Percentiles rank a stretch among this genome's conserved stretches.
Conservation (phyloP, 768 basidiomycete genomes). For the Mycena pura region DNA sequence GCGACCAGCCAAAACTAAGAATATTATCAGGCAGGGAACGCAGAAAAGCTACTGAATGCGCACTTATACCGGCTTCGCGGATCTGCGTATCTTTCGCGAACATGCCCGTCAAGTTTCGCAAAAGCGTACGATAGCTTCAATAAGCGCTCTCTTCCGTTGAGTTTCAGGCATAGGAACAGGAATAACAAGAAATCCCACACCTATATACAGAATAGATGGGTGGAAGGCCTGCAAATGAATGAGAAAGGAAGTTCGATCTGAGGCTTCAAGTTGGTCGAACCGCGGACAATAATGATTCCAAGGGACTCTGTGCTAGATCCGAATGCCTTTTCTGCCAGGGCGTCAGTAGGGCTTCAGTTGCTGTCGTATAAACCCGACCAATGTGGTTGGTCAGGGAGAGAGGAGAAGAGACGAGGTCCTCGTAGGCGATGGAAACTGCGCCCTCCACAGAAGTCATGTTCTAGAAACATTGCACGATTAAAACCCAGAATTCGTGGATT, state of each 20-base stretch:
- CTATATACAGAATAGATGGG: slow-evolving; percentile 64
- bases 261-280: background rate
- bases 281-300: slow-evolving; percentile 83
- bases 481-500: too few relatives aligned
- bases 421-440: slow-evolving; percentile 69
- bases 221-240: slow-evolving; percentile 60
- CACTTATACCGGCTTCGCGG: slow-evolving; percentile 78
- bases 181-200: too few relatives aligned
- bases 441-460: too few relatives aligned
- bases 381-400: slow-evolving; percentile 64
- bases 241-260: background rate
- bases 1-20: slow-evolving; percentile 96
- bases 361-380: slow-evolving; percentile 45
- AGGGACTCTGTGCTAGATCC: slow-evolving; percentile 78
- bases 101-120: slow-evolving; percentile 67
- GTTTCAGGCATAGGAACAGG: too few relatives aligned
- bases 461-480: too few relatives aligned
- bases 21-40: background rate
- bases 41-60: slow-evolving; percentile 17
- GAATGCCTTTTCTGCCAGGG: slow-evolving; percentile 74
- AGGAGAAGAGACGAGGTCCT: slow-evolving; percentile 59
- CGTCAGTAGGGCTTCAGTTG: background rate
- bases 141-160: too few relatives aligned
- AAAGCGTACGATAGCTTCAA: slow-evolving; percentile 81
- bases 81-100: slow-evolving; percentile 79